Percentiles rank a stretch among this genome's conserved stretches.
Conservation (phyloP, 139 green algal genomes). For the Chlorella vulgaris region DNA sequence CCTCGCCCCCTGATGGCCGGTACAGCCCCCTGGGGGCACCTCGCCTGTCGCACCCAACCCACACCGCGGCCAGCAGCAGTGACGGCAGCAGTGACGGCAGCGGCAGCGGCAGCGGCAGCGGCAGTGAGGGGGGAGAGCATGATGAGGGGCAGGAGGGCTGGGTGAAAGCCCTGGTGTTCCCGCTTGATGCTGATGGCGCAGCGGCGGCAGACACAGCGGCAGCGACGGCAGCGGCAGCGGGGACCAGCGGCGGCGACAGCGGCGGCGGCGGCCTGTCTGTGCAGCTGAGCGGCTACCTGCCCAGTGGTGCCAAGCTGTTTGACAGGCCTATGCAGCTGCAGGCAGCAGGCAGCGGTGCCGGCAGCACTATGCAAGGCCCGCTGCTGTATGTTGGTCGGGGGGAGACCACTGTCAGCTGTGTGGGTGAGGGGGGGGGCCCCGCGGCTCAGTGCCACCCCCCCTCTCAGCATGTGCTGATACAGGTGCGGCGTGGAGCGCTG, state of each 20-base stretch:
- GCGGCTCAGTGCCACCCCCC: slow-evolving; percentile 1
- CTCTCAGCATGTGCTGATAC: background rate
- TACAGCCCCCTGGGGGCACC: slow-evolving; percentile 39
- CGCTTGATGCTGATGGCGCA: background rate
- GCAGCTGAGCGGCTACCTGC: slow-evolving; percentile 16
- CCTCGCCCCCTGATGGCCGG: slow-evolving; percentile 49
- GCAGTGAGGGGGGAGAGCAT: background rate
- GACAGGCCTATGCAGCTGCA: slow-evolving; percentile 13
- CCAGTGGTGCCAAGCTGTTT: slow-evolving; percentile 15
- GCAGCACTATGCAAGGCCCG: background rate
- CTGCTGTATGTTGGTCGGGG: slow-evolving; percentile 6
- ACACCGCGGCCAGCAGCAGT: background rate
- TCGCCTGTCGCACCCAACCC: background rate
- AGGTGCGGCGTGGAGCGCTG: background rate
- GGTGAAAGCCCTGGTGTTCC: slow-evolving; percentile 46
- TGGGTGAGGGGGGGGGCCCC: background rate
- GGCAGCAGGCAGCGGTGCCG: background rate
- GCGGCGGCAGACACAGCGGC: background rate
- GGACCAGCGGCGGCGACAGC: no score
- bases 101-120: no score
- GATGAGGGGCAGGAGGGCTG: background rate
- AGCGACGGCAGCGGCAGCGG: no score
- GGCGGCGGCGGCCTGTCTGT: slow-evolving; percentile 6
- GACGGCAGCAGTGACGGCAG: no score
- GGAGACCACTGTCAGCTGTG: slow-evolving; percentile 15